A percentile compares a stretch with the other conserved stretches of the same genome.
Conservation (phyloP, 2,329 filamentous ascomycete genomes). For the Apiospora rasikravindrae region DNA sequence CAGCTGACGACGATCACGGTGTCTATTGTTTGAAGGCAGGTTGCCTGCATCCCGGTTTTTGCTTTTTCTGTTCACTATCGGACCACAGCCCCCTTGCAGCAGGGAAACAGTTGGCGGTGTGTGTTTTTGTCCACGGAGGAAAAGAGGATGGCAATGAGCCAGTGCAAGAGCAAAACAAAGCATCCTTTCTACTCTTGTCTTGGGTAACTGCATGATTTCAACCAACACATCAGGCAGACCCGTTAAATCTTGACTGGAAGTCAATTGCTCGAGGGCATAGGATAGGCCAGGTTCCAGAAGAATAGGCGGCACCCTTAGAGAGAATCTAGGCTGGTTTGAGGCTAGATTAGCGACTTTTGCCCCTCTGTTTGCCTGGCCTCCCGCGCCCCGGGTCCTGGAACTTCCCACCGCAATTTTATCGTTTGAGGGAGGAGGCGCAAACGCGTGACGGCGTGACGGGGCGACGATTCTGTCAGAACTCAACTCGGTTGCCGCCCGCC, state of each 20-base stretch:
- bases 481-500: background rate
- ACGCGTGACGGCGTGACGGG: background rate
- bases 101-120: background rate
- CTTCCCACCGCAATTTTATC: background rate
- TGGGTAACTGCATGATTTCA: background rate
- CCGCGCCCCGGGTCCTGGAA: background rate
- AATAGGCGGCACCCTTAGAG: background rate
- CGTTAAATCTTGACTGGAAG: background rate
- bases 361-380: background rate
- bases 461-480: background rate
- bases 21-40: background rate
- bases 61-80: background rate
- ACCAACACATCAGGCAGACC: background rate
- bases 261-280: background rate
- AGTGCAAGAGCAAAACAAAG: background rate
- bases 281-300: background rate
- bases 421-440: background rate
- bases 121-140: background rate
- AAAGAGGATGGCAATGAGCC: background rate
- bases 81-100: background rate
- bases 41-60: background rate
- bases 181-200: background rate
- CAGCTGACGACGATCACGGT: background rate
- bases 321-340: background rate
- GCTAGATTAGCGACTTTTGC: background rate